Base-by-base conservation (phyloP, 2,329 filamentous ascomycete genomes). In the Alternaria alternata region DNA sequence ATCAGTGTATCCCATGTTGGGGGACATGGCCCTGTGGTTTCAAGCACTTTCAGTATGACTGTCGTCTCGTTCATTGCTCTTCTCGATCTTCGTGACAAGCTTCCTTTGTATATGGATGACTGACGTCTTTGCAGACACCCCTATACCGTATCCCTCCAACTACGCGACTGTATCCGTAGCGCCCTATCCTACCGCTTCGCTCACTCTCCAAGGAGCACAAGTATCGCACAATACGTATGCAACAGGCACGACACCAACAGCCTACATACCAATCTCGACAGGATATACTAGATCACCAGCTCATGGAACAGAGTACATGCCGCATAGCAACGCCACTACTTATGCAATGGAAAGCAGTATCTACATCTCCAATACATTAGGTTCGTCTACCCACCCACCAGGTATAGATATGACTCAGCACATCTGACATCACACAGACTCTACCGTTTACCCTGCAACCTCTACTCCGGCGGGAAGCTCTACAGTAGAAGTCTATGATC, bases 321-420 rank as follows among this genome's bases (percentile, higher is more conserved):
- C 20, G 32, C 34, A 32, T 3, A 36, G 32, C 16, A 38, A 14
- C 20, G 20, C 36, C 1, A 5, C 14, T 1, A 11, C 30, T 18
- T 36, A 24, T n/a, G 30, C 1, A 11, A 14, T 34, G 22, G 32
- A 26, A 16, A 49, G 8, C 32, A 20, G 20, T 49, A 38, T 36
- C 16, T 49, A 49, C 20, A 12, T 24, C 9, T 38, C 46, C 4
- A 22, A 49, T 38, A n/a, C 46, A 26, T 26, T 18, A 2, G 20
- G 46, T 49, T 49, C 14, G 46, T 48, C 32, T 1, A 34, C 0
- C n/a, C 7, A 6, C 2, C 12, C 44, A 16, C 26, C 7, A 48
- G 1, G 1, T 0, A 20, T 39, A 8, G 36, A 39, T 4, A 18
- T 11, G n/a, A 20, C 14, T 0, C n/a, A 39, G n/a, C 16, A 14